Evolutionary conservation across 306 rosid genomes (phyloP), one percentile per base, ranked within the genome.

Genomic region (Coriaria nepalensis): DNA sequence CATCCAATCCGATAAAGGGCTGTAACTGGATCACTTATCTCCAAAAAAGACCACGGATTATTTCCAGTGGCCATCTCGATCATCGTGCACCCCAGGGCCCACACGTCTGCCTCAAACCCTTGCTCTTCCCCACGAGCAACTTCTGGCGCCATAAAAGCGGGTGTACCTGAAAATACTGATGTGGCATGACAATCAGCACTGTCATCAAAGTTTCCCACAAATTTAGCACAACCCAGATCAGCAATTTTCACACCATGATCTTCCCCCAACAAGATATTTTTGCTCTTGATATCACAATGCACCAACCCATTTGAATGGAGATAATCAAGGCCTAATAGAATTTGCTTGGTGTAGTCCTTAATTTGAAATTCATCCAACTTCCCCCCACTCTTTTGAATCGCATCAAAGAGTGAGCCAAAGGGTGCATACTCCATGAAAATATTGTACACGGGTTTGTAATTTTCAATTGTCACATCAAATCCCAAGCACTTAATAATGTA

Each of bases 221-320:
- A 48, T 52, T 59, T 72, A 43, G 83, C 76, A 50, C 79, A 72
- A 12, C 83, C 83, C 67, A 77, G 55, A 70, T 77, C 83, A 6
- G 73, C 69, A 56, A 77, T 65, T 42, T 77, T 73, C 54, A 54
- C 10, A 10, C 49, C 57, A 7, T 20, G 7, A 40, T 11, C 40
- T 9, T 52, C 47, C 2, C 63, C 57, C 4, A 72, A 32, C 59
- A 77, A 46, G 8, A 77, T 50, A 47, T 77, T 77, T 7, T 37
- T 65, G 61, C 79, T 65, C 70, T 77, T 77, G n/a, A 77, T 62
- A 55, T 77, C 83, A 40, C 83, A 77, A 62, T 77, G 83, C 5
- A 44, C 83, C n/a, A 77, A 11, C 5, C 68, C 62, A 53, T 40
- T 61, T 0, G 6, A 46, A 37, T 72, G 82, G 33, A 76, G 68